Evolutionary conservation across 345 rosid species (phyloP).

Genomic region (Balakata baccata): DNA sequence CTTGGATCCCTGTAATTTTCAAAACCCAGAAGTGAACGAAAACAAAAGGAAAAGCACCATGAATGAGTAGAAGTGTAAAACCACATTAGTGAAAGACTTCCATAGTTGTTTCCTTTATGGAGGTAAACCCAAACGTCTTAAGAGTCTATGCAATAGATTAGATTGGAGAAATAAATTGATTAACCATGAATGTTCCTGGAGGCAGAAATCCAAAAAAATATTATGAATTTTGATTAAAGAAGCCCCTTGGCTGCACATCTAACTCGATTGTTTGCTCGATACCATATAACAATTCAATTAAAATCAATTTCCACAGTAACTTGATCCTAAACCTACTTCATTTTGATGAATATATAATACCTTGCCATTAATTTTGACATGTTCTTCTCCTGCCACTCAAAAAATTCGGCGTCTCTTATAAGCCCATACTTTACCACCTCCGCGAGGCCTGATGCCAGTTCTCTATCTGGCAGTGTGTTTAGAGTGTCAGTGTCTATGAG

Average conservation of each 20-base stretch:
- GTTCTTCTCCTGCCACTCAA: constrained; percentile 95
- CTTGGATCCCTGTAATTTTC: constrained; percentile 66
- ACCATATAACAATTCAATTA: not conserved
- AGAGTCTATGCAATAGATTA: not conserved
- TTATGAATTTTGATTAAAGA: constrained; percentile 2
- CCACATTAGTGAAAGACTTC: not conserved
- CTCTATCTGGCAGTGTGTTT: constrained; percentile 81
- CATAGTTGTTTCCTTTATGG: not conserved
- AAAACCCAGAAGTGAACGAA: constrained; percentile 9
- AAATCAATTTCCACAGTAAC: not conserved
- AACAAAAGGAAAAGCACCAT: not conserved
- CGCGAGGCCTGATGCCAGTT: constrained; percentile 89
- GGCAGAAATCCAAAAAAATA: not conserved
- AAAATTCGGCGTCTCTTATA: constrained; percentile 87
- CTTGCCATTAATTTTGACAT: constrained; percentile 70
- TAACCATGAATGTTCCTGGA: constrained; percentile 7
- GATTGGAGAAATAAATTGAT: not conserved
- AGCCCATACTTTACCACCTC: constrained; percentile 98
- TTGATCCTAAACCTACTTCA: constrained; percentile 2
- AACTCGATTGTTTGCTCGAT: not conserved
- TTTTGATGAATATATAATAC: constrained; percentile 30
- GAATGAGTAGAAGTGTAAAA: no score
- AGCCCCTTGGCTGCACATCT: not conserved
- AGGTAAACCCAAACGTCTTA: not conserved
- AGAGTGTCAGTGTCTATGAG: constrained; percentile 84